Conservation (phyloP, 768 basidiomycete species). For the Clitopilus hobsonii region DNA sequence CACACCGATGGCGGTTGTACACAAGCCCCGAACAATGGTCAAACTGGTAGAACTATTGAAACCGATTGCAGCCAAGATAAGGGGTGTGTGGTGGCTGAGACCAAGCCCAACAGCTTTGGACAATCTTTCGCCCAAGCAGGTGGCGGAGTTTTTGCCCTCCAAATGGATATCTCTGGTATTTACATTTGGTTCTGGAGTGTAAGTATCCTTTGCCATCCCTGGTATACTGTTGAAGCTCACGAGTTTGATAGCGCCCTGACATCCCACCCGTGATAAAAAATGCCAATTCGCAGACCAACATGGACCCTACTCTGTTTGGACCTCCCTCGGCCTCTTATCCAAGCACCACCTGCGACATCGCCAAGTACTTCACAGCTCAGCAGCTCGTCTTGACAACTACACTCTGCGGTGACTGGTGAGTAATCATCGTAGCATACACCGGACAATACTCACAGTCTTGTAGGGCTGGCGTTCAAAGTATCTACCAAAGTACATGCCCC, state of each 20-base stretch:
- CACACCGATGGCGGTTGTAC: slow-evolving; percentile 40
- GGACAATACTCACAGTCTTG: background rate
- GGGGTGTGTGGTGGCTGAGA: slow-evolving; percentile 43
- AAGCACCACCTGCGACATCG: slow-evolving; percentile 45
- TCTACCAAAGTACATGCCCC: slow-evolving; percentile 40
- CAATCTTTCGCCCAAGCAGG: slow-evolving; percentile 42
- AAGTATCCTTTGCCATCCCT: slow-evolving; percentile 5
- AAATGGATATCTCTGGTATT: slow-evolving; percentile 52
- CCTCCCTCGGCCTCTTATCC: slow-evolving; percentile 65
- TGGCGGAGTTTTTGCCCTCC: slow-evolving; percentile 58
- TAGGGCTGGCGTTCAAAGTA: slow-evolving; percentile 39
- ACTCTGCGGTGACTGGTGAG: slow-evolving; percentile 47
- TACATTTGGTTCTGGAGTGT: slow-evolving; percentile 23
- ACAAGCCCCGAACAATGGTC: slow-evolving; percentile 21
- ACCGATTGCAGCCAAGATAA: slow-evolving; percentile 25
- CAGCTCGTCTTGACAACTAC: slow-evolving; percentile 67
- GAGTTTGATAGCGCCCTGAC: slow-evolving; percentile 31
- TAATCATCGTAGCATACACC: too few species aligned
- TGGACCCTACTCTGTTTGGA: slow-evolving; percentile 46
- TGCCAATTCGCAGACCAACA: slow-evolving; percentile 27
- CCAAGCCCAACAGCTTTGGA: slow-evolving; percentile 41
- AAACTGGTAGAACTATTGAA: slow-evolving; percentile 24
- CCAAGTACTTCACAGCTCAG: slow-evolving; percentile 57
- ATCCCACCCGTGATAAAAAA: slow-evolving; percentile 31
- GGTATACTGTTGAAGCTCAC: too few species aligned